Conservation (phyloP, 163 green algal genomes). For the Scenedesmus sp. region DNA sequence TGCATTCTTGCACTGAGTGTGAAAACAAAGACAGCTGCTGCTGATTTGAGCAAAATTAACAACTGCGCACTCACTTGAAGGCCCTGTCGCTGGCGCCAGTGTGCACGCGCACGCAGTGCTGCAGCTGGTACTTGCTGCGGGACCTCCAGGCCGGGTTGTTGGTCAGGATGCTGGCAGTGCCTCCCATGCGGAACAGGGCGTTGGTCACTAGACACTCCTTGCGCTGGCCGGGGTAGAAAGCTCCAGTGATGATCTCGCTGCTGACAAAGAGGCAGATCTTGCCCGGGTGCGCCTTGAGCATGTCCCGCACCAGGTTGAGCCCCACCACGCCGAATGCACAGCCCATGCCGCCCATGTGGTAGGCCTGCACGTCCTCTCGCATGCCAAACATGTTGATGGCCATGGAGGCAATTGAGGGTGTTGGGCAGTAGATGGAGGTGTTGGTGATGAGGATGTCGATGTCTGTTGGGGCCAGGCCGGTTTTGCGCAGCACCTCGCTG, state of each 20-base stretch:
- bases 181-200: conserved; percentile 85
- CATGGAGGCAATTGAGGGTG: conserved; percentile 91
- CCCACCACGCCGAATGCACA: conserved; percentile 65
- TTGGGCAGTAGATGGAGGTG: conserved; percentile 92
- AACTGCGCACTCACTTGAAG: conserved; percentile 51
- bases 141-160: conserved; percentile 73
- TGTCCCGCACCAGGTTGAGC: conserved; percentile 68
- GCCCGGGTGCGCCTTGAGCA: conserved; percentile 51
- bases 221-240: conserved; percentile 65
- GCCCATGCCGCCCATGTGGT: conserved; percentile 72
- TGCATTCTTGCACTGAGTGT: too few species aligned
- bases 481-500: conserved; percentile 47
- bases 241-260: conserved; percentile 65
- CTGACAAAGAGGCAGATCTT: conserved; percentile 68
- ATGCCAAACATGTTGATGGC: conserved; percentile 93
- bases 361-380: conserved; percentile 75
- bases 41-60: background rate
- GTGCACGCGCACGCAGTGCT: conserved; percentile 69
- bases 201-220: conserved; percentile 68
- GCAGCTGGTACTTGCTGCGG: conserved; percentile 73
- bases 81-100: conserved; percentile 63
- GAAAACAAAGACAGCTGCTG: background rate
- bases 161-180: conserved; percentile 87
- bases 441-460: conserved; percentile 95
- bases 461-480: conserved; percentile 69